These are phyloP conservation scores for Streptanthus diversifolius DNA, from an alignment of 345 rosid species.

Conservation along the genomic window DNA sequence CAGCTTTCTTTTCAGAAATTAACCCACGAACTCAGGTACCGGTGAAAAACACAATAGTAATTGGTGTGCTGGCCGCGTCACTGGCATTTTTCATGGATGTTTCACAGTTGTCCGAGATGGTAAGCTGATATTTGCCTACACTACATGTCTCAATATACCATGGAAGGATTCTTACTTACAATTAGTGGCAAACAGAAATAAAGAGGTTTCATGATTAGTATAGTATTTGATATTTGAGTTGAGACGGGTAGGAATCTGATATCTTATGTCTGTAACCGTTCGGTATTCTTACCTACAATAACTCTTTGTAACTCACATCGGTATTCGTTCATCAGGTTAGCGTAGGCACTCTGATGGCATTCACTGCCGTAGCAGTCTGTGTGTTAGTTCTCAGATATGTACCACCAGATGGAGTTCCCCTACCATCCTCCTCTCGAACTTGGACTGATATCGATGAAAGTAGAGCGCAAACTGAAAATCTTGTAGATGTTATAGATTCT, in stretches of 20 bases:
- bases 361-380: conserved; percentile 59
- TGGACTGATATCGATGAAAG: conserved; percentile 29
- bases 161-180: background rate
- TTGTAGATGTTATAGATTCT: conserved; percentile 31
- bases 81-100: conserved; percentile 67
- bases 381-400: conserved; percentile 62
- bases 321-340: conserved; percentile 50
- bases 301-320: background rate
- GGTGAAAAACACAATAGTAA: conserved; percentile 54
- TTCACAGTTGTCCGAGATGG: conserved; percentile 65
- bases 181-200: conserved; percentile 1
- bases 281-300: too few relatives aligned
- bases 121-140: conserved; percentile 27
- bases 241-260: background rate
- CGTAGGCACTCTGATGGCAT: conserved; percentile 70
- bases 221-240: background rate
- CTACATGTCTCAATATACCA: background rate
- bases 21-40: conserved; percentile 61
- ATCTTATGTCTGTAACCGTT: too few relatives aligned
- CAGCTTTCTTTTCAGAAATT: conserved; percentile 65
- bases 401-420: conserved; percentile 58
- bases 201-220: conserved; percentile 6
- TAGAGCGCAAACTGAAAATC: conserved; percentile 25
- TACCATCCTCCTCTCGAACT: conserved; percentile 40
- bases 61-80: conserved; percentile 51